phyloP scores from a whole-genome alignment of 2,329 filamentous ascomycete genomes.

The Aspergillus aculeatus region DNA sequence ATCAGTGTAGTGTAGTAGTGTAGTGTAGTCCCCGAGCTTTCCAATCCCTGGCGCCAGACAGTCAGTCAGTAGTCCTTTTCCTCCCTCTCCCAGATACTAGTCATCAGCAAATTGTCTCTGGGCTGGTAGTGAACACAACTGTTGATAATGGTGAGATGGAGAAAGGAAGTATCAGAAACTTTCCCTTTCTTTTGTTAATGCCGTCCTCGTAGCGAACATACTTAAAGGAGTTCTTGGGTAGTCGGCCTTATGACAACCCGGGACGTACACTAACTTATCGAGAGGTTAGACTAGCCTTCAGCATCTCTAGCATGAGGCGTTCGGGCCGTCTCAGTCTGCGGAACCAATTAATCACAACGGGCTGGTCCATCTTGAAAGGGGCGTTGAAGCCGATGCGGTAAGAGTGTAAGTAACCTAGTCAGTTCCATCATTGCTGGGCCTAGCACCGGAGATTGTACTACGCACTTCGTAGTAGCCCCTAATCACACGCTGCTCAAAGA shows the following conservation, averaged over 20 bases:
- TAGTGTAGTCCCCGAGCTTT: too few relatives aligned
- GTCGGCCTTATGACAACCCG: too few relatives aligned
- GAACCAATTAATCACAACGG: not conserved
- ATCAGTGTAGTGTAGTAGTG: too few relatives aligned
- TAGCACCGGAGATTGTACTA: not conserved
- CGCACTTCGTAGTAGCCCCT: not conserved
- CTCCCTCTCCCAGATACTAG: not conserved
- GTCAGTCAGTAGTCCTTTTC: not conserved
- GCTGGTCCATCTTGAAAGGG: not conserved
- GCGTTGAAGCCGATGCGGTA: not conserved
- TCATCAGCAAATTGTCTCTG: not conserved
- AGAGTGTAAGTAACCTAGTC: not conserved
- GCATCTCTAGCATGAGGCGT: not conserved
- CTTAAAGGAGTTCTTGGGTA: too few relatives aligned
- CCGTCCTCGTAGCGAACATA: too few relatives aligned
- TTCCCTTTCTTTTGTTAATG: too few relatives aligned
- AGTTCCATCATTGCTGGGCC: not conserved
- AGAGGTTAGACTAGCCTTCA: not conserved
- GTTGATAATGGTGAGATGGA: too few relatives aligned
- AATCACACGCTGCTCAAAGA: not conserved
- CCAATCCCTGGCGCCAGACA: too few relatives aligned
- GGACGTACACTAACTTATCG: too few relatives aligned
- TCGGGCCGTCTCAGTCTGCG: not conserved
- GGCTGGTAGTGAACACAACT: not conserved
- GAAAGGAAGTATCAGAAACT: too few relatives aligned